Conservation (phyloP, 805 yeast species). For the Schizosaccharomyces lindneri region DNA sequence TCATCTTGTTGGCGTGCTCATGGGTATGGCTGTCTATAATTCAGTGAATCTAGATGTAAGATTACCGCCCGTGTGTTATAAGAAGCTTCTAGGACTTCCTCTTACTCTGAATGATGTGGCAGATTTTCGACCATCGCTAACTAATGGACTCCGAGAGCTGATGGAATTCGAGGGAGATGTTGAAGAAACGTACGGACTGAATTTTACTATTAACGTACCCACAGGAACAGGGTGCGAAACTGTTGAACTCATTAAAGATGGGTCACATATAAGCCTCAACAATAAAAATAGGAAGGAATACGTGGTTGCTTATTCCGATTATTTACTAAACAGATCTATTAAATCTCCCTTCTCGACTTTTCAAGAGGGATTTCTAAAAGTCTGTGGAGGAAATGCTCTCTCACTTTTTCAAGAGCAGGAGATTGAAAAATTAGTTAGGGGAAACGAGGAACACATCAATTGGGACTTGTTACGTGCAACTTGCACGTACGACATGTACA, state of each 20-base stretch:
- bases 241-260: constrained; percentile 30
- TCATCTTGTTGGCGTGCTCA: constrained; percentile 59
- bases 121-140: constrained; percentile 46
- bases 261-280: constrained; percentile 31
- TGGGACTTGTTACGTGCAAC: constrained; percentile 39
- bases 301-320: constrained; percentile 36
- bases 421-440: constrained; percentile 52
- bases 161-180: constrained; percentile 21
- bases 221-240: constrained; percentile 2
- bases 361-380: constrained; percentile 44
- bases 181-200: constrained; percentile 24
- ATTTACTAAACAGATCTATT: constrained; percentile 33
- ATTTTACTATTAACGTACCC: constrained; percentile 27
- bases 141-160: constrained; percentile 24
- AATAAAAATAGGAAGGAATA: constrained; percentile 32
- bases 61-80: constrained; percentile 56
- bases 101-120: constrained; percentile 37
- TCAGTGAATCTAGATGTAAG: constrained; percentile 62
- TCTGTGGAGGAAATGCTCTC: constrained; percentile 61
- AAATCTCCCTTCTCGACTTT: constrained; percentile 31
- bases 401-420: constrained; percentile 61
- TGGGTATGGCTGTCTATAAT: constrained; percentile 79
- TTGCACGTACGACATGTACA: constrained; percentile 51
- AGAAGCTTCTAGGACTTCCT: constrained; percentile 34
- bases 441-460: constrained; percentile 49